Evolutionary conservation across 768 basidiomycete species (phyloP).

Genomic region (Tricholoma terreum): DNA sequence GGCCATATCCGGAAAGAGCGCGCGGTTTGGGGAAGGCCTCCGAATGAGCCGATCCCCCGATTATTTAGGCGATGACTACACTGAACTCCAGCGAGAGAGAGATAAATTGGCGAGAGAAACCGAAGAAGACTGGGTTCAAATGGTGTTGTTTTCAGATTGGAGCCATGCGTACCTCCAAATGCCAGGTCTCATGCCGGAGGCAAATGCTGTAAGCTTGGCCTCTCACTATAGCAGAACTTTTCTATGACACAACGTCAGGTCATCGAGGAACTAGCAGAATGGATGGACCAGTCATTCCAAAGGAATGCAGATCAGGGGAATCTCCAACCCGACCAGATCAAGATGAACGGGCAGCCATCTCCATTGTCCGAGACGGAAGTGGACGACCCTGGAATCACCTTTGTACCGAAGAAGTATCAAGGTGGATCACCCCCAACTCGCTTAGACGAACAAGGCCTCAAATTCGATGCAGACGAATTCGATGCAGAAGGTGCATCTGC

Average conservation of each 20-base stretch:
- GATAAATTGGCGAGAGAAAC: constrained; percentile 61
- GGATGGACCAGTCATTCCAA: constrained; percentile 76
- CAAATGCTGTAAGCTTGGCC: constrained; percentile 48
- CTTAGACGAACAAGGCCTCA: neutral
- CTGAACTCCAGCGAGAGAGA: constrained; percentile 53
- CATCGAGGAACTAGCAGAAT: constrained; percentile 81
- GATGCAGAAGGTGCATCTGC: neutral
- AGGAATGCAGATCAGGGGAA: constrained; percentile 14
- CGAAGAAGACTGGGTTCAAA: constrained; percentile 94
- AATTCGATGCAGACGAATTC: neutral
- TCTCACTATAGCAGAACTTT: neutral
- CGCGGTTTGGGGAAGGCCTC: constrained; percentile 57
- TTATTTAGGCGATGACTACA: constrained; percentile 28
- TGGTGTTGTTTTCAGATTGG: constrained; percentile 94
- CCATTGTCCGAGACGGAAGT: constrained; percentile 57
- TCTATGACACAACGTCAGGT: constrained; percentile 33
- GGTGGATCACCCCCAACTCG: constrained; percentile 7
- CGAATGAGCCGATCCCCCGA: constrained; percentile 54
- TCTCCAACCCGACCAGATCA: neutral
- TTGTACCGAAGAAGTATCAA: constrained; percentile 38
- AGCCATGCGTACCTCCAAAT: constrained; percentile 97
- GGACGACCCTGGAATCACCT: constrained; percentile 68
- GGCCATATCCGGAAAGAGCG: constrained; percentile 56
- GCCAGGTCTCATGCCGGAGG: constrained; percentile 82
- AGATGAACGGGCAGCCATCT: neutral